These are phyloP conservation scores for Linum usitatissimum DNA, from an alignment of 345 rosid species.

Conservation along the genomic window DNA sequence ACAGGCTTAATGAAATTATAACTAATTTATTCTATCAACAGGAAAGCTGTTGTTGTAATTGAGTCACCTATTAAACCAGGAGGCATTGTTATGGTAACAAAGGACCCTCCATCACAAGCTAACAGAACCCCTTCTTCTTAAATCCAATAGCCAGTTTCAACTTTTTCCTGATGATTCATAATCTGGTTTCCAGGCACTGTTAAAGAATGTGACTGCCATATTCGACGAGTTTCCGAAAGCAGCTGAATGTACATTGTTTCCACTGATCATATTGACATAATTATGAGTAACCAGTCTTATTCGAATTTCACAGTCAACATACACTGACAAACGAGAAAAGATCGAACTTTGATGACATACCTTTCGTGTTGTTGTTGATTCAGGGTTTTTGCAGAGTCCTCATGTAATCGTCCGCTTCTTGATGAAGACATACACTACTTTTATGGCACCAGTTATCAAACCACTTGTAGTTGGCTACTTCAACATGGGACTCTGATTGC, in stretches of 20 bases:
- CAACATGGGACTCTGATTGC: constrained; percentile 29
- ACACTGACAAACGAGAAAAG: not conserved
- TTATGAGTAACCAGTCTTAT: not conserved
- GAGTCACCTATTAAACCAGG: constrained; percentile 85
- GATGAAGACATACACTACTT: constrained; percentile 26
- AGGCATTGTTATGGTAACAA: constrained; percentile 53
- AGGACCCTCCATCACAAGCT: not conserved
- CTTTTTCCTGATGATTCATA: constrained; percentile 2
- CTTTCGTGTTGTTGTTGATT: not conserved
- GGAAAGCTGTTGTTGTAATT: constrained; percentile 48
- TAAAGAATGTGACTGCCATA: constrained; percentile 39
- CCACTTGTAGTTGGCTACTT: constrained; percentile 41
- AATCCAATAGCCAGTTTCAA: not conserved
- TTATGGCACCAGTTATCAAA: constrained; percentile 39
- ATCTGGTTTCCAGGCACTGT: constrained; percentile 27
- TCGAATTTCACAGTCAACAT: not conserved
- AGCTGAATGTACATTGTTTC: constrained; percentile 43
- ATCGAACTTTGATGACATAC: not conserved
- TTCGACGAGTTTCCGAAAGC: constrained; percentile 57
- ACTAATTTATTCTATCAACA: constrained; percentile 19
- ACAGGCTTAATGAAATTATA: not conserved
- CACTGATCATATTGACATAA: not conserved
- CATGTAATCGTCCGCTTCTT: constrained; percentile 28
- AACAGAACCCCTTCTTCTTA: not conserved
- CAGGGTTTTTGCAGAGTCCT: constrained; percentile 68